phyloP scores from a whole-genome alignment of 2,329 filamentous ascomycete genomes.

The Aspergillus udagawae region DNA sequence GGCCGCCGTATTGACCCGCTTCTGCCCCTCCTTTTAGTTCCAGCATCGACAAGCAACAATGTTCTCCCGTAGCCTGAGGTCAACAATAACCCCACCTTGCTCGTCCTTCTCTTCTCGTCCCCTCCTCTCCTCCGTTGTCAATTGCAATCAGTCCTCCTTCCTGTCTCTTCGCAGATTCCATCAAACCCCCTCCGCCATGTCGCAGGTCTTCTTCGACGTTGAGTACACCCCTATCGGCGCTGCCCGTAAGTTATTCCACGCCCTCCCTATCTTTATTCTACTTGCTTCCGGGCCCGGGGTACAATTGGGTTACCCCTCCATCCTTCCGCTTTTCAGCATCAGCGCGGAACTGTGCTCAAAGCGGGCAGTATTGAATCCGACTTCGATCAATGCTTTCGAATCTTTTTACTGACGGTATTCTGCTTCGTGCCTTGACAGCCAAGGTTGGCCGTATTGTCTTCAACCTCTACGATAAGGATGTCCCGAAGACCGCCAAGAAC shows the following conservation, averaged over 20 bases:
- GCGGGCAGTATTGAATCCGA: background rate
- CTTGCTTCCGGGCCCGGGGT: conserved; percentile 9
- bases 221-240: conserved; percentile 49
- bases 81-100: conserved; percentile 44
- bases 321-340: background rate
- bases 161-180: conserved; percentile 52
- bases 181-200: conserved; percentile 70
- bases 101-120: conserved; percentile 35
- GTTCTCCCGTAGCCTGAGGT: conserved; percentile 39
- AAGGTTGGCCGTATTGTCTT: conserved; percentile 81
- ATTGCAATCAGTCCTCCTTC: conserved; percentile 26
- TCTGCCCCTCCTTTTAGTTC: conserved; percentile 26
- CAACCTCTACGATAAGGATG: conserved; percentile 77
- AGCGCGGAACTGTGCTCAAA: background rate
- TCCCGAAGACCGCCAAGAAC: conserved; percentile 85
- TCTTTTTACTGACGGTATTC: conserved; percentile 21
- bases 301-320: conserved; percentile 10
- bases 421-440: conserved; percentile 44
- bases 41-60: conserved; percentile 27
- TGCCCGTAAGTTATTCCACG: conserved; percentile 23
- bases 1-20: conserved; percentile 24
- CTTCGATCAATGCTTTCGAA: conserved; percentile 3
- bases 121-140: conserved; percentile 30
- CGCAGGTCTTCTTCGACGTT: conserved; percentile 70
- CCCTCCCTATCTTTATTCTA: conserved; percentile 11